Evolutionary conservation across 768 basidiomycete species (phyloP).

Genomic region (Mycena rebaudengoi): DNA sequence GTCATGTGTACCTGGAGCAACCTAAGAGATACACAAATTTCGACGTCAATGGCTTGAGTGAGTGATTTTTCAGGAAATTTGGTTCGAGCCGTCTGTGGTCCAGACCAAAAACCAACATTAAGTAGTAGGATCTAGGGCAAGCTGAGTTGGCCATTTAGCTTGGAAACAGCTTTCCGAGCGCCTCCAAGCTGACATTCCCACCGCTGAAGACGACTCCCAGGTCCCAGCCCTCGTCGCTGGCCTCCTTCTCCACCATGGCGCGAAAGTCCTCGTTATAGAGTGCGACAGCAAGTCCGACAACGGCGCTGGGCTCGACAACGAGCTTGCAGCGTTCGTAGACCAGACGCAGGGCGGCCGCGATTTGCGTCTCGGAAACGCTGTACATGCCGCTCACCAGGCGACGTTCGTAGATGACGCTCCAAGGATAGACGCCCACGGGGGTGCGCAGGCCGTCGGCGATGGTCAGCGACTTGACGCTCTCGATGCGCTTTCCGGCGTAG

Average conservation of each 20-base stretch:
- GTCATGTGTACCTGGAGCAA: too few relatives aligned
- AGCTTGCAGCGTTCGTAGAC: constrained; percentile 20
- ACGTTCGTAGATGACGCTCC: constrained; percentile 21
- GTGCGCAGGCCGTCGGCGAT: constrained; percentile 26
- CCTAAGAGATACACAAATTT: too few relatives aligned
- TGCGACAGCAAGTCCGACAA: constrained; percentile 18
- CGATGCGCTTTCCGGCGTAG: constrained; percentile 8
- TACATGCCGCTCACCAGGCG: constrained; percentile 12
- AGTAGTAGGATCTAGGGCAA: not conserved
- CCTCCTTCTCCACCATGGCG: constrained; percentile 19
- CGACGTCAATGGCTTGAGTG: too few relatives aligned
- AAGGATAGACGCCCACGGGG: constrained; percentile 15
- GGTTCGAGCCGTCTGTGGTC: too few relatives aligned
- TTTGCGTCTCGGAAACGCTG: constrained; percentile 18
- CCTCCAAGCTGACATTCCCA: constrained; percentile 22
- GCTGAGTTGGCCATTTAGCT: constrained; percentile 3
- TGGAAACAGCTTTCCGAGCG: constrained; percentile 22
- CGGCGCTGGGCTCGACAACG: constrained; percentile 21
- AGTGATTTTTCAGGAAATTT: too few relatives aligned
- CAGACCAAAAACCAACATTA: too few relatives aligned
- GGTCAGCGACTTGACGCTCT: constrained; percentile 15
- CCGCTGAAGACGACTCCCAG: constrained; percentile 22
- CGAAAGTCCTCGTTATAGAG: constrained; percentile 22
- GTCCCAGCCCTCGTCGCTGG: constrained; percentile 18
- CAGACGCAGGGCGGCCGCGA: constrained; percentile 13